Evolutionary conservation across 495 filamentous ascomycete genomes (phyloP).

Genomic region (Lophiotrema nucula): DNA sequence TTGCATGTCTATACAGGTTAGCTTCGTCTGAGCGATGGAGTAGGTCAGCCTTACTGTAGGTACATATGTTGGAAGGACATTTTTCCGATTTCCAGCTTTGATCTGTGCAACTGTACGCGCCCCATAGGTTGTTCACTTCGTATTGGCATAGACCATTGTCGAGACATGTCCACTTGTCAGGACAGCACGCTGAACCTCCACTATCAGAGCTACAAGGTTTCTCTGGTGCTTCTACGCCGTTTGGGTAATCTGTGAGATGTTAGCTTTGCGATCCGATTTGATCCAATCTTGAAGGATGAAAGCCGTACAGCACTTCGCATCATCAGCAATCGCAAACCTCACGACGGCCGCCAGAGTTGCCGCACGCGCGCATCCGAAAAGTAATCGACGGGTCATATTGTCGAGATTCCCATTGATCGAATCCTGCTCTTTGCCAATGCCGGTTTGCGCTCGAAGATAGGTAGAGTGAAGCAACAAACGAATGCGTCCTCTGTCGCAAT

Average conservation of each 20-base stretch:
- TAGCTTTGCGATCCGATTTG: no score
- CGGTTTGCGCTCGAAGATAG: no score
- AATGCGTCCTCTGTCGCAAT: no score
- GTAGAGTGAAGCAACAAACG: no score
- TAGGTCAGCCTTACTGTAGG: conserved; percentile 23
- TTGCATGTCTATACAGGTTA: conserved; percentile 9
- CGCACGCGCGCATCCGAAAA: no score
- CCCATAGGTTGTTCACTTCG: conserved; percentile 9
- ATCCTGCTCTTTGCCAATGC: no score
- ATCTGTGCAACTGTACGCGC: conserved; percentile 32
- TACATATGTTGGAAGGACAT: conserved; percentile 32
- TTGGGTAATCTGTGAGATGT: conserved; percentile 25
- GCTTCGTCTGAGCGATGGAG: neutral
- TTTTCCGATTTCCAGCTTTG: conserved; percentile 12
- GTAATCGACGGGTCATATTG: no score
- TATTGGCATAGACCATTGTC: conserved; percentile 32
- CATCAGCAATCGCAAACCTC: neutral
- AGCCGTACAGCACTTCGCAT: conserved; percentile 5
- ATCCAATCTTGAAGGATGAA: neutral
- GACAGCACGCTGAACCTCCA: conserved; percentile 29
- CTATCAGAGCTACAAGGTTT: conserved; percentile 26
- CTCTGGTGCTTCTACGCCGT: conserved; percentile 24
- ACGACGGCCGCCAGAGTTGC: no score
- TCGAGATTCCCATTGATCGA: no score
- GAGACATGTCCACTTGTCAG: conserved; percentile 31